A percentile compares a stretch with the other conserved stretches of the same genome.
These are phyloP conservation scores for Fusarium sp. DNA, from an alignment of 2,329 filamentous ascomycete genomes.

Conservation along the genomic window DNA sequence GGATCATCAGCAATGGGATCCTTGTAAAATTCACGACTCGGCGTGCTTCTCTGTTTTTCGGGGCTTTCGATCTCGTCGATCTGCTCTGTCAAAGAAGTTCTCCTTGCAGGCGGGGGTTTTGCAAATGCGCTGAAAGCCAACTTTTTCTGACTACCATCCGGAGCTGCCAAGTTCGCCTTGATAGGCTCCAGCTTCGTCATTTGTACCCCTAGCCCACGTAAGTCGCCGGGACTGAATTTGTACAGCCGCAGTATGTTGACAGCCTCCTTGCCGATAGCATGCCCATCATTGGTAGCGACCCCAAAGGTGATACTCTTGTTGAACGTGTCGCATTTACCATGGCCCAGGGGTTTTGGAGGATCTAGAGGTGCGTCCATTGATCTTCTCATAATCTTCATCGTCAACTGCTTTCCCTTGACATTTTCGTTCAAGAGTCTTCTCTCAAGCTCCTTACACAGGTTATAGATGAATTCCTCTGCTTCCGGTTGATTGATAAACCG, in stretches of 20 bases:
- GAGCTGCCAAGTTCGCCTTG: slow-evolving; percentile 66
- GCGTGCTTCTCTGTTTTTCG: slow-evolving; percentile 47
- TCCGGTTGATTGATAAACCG: slow-evolving; percentile 93
- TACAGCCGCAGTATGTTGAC: slow-evolving; percentile 85
- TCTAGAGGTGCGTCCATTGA: slow-evolving; percentile 88
- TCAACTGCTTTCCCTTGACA: slow-evolving; percentile 88
- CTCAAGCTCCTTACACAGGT: slow-evolving; percentile 86
- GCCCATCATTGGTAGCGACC: slow-evolving; percentile 81
- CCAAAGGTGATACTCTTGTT: slow-evolving; percentile 89
- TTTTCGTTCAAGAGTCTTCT: slow-evolving; percentile 82
- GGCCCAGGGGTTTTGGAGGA: slow-evolving; percentile 91
- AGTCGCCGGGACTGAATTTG: slow-evolving; percentile 87
- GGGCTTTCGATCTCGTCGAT: slow-evolving; percentile 62
- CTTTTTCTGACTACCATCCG: slow-evolving; percentile 81
- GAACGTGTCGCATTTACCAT: slow-evolving; percentile 94
- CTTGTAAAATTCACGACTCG: slow-evolving; percentile 46
- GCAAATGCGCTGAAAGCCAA: slow-evolving; percentile 75
- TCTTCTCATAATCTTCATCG: slow-evolving; percentile 94
- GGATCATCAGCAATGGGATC: slow-evolving; percentile 69
- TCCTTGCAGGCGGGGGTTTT: slow-evolving; percentile 53
- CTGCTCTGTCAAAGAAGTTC: slow-evolving; percentile 55
- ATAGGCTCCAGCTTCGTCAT: slow-evolving; percentile 91
- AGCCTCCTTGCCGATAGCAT: slow-evolving; percentile 81
- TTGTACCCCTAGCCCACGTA: slow-evolving; percentile 92
- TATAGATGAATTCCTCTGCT: slow-evolving; percentile 89